phyloP scores from a whole-genome alignment of 148 eudicot species.

The Simmondsia chinensis region DNA sequence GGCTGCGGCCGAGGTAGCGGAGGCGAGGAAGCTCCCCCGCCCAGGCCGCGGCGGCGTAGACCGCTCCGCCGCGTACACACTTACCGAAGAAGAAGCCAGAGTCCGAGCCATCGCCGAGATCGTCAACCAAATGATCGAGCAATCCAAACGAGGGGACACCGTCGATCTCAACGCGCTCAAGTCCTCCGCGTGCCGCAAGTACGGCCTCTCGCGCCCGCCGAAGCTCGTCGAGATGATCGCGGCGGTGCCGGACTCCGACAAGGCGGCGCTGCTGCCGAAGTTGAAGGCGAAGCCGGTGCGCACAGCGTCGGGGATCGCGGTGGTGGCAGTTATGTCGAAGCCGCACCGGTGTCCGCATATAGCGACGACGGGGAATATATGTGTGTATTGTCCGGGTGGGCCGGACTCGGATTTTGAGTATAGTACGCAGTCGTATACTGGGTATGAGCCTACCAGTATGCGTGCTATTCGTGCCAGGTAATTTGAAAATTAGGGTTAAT shows the following conservation, averaged over 20 bases:
- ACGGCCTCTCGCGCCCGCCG: conserved; percentile 86
- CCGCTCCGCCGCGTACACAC: conserved; percentile 23
- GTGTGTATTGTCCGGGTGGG: conserved; percentile 96
- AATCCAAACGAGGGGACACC: conserved; percentile 46
- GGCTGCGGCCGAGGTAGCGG: conserved; percentile 44
- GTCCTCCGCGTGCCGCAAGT: conserved; percentile 83
- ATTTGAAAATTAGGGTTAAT: background rate
- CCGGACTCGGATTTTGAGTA: conserved; percentile 99
- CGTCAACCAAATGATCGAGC: conserved; percentile 67
- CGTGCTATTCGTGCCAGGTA: conserved; percentile 96
- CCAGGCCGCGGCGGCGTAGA: conserved; percentile 94
- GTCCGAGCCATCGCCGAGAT: conserved; percentile 90
- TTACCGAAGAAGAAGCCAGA: conserved; percentile 76
- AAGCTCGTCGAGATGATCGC: conserved; percentile 98
- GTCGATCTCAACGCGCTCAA: conserved; percentile 88
- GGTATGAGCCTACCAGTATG: conserved; percentile 99
- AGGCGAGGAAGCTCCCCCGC: conserved; percentile 60
- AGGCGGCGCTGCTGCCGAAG: conserved; percentile 63
- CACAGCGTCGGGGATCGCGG: conserved; percentile 92
- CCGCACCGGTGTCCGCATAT: conserved; percentile 97
- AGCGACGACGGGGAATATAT: conserved; percentile 93
- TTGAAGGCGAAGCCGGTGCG: conserved; percentile 87
- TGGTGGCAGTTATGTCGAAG: conserved; percentile 97
- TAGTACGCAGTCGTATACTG: conserved; percentile 94
- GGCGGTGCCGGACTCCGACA: conserved; percentile 75